Evolutionary conservation across 176 grass and related monocot species (phyloP).

Genomic region (Luzula sylvatica): DNA sequence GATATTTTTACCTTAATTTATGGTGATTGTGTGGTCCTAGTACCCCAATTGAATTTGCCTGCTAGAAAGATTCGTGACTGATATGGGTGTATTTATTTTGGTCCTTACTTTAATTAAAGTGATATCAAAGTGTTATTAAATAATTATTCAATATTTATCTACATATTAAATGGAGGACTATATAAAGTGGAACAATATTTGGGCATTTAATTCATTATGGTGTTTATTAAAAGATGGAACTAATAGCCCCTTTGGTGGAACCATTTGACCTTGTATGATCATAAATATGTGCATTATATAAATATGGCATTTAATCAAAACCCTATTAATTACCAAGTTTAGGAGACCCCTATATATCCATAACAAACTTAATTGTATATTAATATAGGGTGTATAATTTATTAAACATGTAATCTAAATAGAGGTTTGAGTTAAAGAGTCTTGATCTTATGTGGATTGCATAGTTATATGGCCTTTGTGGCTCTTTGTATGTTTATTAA

Average conservation of each 20-base stretch:
- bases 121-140: no score
- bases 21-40: slow-evolving; percentile 1
- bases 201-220: slow-evolving; percentile 3
- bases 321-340: slow-evolving; percentile 15
- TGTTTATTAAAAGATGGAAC: slow-evolving; percentile 3
- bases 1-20: slow-evolving; percentile 1
- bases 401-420: slow-evolving; percentile 13
- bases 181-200: no score
- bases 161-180: no score
- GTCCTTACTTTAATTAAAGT: not conserved
- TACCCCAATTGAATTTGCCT: not conserved
- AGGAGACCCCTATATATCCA: not conserved
- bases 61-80: slow-evolving; percentile 5
- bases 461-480: no score
- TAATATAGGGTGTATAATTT: not conserved
- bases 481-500: no score
- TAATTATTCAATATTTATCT: no score
- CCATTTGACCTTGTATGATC: no score
- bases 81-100: slow-evolving; percentile 6
- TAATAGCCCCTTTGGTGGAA: not conserved
- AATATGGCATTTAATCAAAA: slow-evolving; percentile 15
- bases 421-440: not conserved
- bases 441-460: no score
- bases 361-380: not conserved
- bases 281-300: slow-evolving; percentile 10